Base-by-base conservation (phyloP, 305 asterid genomes). In the Fraxinus xanthoxyloides region DNA sequence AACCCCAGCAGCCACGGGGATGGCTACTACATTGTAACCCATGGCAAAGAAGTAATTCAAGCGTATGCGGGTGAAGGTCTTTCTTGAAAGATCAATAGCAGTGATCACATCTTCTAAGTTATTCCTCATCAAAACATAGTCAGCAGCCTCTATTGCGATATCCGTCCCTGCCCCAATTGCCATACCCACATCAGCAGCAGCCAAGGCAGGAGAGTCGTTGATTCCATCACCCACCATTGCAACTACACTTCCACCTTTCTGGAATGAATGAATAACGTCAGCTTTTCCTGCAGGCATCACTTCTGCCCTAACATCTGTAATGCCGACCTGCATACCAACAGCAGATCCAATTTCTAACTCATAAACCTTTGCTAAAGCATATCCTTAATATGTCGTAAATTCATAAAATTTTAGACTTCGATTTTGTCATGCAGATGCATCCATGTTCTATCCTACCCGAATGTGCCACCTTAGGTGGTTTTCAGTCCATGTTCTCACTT, bases 251-350 rank as follows among this genome's bases (percentile, higher is more conserved):
- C 98, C 99, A 70, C 85, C 87, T 77, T 89, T 92, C 85, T 97
- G 99, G 88, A 97, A 91, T 43, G 97, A 94, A 10, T 82, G 90
- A 31, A 95, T 78, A 0, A 94, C 97, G 21, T 94, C 99, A 5
- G 98, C 99, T 88, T 97, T 97, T 81, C 98, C 98, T n/a, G 98
- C 95, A 59, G 99, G 99, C 98, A 94, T 90, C 83, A 97, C 99
- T 85, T 97, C 99, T 83, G 99, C 99, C 87, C 97, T 86, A 9
- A 93, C 94, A 72, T 97, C 99, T 67, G 89, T 85, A 81, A 97
- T 97, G 76, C 97, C 98, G 21, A 97, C 97, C 98, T 97, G 97
- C 87, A 89, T 21, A 77, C 54, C 63, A 76, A 76, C 70, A 76
- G 75, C 7, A 21, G 81, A 76, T 23, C 30, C 0, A 28, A 69